phyloP scores from a whole-genome alignment of 805 yeast species.

The Komagataella pastoris region DNA sequence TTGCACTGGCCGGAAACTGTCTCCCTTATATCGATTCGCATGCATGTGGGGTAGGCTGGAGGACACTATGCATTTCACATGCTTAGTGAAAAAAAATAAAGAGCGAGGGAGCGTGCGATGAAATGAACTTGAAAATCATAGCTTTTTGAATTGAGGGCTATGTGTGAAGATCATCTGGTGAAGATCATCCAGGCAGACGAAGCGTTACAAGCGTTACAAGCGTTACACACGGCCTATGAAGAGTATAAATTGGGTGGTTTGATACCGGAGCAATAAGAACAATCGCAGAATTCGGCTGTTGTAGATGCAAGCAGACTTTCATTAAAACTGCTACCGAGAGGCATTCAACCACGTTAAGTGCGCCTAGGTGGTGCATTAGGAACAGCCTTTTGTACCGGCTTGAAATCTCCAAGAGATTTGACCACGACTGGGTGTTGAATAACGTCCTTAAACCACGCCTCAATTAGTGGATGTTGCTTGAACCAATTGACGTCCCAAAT shows the following conservation, averaged over 20 bases:
- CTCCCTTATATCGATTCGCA: neutral
- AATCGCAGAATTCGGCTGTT: neutral
- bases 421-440: constrained; percentile 25
- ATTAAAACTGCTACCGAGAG: neutral
- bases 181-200: no score
- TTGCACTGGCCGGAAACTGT: neutral
- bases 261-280: neutral
- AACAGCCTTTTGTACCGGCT: constrained; percentile 33
- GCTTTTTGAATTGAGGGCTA: neutral
- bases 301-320: no score
- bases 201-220: no score
- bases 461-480: constrained; percentile 29
- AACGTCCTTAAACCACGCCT: constrained; percentile 36
- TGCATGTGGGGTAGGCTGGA: neutral
- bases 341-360: neutral
- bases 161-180: neutral
- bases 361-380: constrained; percentile 43
- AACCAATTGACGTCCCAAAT: constrained; percentile 38
- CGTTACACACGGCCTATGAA: neutral
- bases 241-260: neutral
- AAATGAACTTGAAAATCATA: neutral
- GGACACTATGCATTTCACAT: neutral
- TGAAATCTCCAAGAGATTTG: constrained; percentile 28
- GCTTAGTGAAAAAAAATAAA: neutral
- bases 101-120: neutral